Evolutionary conservation across 1,139 yeast species (phyloP), one percentile per base, ranked within the genome.

Genomic region (Scheffersomyces stambukii): DNA sequence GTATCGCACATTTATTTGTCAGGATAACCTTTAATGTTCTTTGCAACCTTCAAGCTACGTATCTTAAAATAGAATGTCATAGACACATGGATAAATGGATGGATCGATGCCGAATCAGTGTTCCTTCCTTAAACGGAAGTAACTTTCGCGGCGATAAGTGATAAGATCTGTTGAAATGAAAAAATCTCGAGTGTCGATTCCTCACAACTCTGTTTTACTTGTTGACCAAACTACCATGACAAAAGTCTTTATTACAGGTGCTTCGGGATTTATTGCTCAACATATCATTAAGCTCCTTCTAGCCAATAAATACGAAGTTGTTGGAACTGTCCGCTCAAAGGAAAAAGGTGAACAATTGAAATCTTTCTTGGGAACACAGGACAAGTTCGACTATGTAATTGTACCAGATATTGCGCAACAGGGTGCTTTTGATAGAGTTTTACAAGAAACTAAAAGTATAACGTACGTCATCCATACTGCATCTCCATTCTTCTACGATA

Each of bases 241-340:
- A 14, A 46, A 48, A 35, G 70, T 71, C 19, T 62, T 75, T 18
- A 63, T 77, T 18, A 68, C 81, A 3, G 83, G 82, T 4, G 78
- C 77, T 9, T 64, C 77, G 10, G 81, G 82, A 11, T 76, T 66
- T 42, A 67, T 76, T 35, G 81, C 80, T 13, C 68, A 71, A 30
- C 77, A 75, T 42, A 62, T 72, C 10, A 59, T 59, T 23, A 48
- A 54, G 30, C 41, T 42, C 5, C 45, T 62, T 21, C 36, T 58
- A 18, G 46, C 52, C 7, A 54, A 54, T 31, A 75, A 72, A 12
- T 76, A 73, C 48, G 47, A 52, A 1, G 84, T 80, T 6, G 60
- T 78, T 16, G 85, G 84, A 7, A 72, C 84, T 1, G 85, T 75
- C 6, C 64, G 88, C 50, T 61, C 75, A 2, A 59, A 60, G 30